Evolutionary conservation across 2,329 filamentous ascomycete species (phyloP), one percentile per base, ranked within the genome.

Genomic region (Aspergillus alliaceus): DNA sequence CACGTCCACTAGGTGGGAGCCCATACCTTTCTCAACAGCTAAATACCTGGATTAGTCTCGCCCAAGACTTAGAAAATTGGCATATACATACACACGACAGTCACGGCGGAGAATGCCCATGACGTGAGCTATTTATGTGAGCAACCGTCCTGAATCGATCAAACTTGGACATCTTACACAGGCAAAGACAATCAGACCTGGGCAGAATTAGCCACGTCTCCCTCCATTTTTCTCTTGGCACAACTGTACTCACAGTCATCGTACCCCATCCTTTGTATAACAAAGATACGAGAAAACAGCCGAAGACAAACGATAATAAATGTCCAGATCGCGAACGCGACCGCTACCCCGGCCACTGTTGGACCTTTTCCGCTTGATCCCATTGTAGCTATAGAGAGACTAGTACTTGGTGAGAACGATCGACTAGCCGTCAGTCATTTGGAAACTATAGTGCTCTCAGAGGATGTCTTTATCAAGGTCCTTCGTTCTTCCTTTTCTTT

Each of bases 251-350:
- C 57, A 70, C 69, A 72, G 42, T 72, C 70, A 58, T 72, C 70
- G 0, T 64, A 4, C 1, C 69, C 68, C 64, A 71, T 66, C 29
- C 60, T 61, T 4, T 63, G 59, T 48, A 78, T 64, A 14, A 79
- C 69, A 59, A 70, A 74, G 15, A 77, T 56, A 5, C 77, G 70
- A 22, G 77, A 70, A 61, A 74, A 78, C 8, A 79, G 59, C 20
- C 77, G 67, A 29, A 78, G 63, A 29, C 53, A 51, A 25, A 79
- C 63, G 15, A 76, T 71, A 22, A 78, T 46, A 24, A 72, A 68
- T 7, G 75, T 75, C 7, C 78, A 56, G 12, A 72, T 58, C 7
- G 73, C 73, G 60, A 78, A 79, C 14, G 69, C 64, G 49, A 78
- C 65, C 27, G 69, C 64, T 42, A 78, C 65, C 20, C 69, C 70